Evolutionary conservation across 805 yeast genomes (phyloP), one percentile per base, ranked within the genome.

Genomic region (Cyberlindnera bimundalis): DNA sequence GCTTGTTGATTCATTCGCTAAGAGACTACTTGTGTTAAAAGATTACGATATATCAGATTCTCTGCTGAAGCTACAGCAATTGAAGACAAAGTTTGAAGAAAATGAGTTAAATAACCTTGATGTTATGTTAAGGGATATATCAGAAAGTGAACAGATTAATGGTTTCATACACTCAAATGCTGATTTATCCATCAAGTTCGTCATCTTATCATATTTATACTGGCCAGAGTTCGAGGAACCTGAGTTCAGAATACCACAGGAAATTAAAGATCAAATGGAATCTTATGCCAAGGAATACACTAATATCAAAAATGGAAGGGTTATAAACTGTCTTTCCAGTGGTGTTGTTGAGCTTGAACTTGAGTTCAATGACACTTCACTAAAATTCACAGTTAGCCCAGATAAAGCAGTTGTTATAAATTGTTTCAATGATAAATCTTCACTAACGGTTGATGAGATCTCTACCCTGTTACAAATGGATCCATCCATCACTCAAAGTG

Each of bases 101-200:
- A 65, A 74, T 9, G 84, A 80, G 40, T 73, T 90, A 50, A 75
- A 73, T 37, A 76, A 78, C 18, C 67, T 89, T 37, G 95, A 86
- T 53, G 87, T 91, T 8, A 93, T 93, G 98, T 68, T 89, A 14
- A 64, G 73, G 29, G 96, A 88, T 59, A 70, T 89, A 9, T 56
- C 65, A 15, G 76, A 75, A 20, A 82, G 95, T 50, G 65, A 69
- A 39, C 51, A 53, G 3, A 59, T 77, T 8, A 77, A 79, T 48
- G 41, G 45, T 4, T 42, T 53, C 6, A 62, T 76, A 14, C 71
- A 67, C 39, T 23, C 29, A 0, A 19, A 58, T 38, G 13, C 37
- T 16, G 31, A 47, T 20, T 39, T 54, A 34, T 48, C 61, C 2
- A 65, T 81, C 24, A 77, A 76, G 39, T 76, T 86, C 0, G 70